Base-by-base conservation (phyloP, 768 basidiomycete genomes). In the Mycena amicta region DNA sequence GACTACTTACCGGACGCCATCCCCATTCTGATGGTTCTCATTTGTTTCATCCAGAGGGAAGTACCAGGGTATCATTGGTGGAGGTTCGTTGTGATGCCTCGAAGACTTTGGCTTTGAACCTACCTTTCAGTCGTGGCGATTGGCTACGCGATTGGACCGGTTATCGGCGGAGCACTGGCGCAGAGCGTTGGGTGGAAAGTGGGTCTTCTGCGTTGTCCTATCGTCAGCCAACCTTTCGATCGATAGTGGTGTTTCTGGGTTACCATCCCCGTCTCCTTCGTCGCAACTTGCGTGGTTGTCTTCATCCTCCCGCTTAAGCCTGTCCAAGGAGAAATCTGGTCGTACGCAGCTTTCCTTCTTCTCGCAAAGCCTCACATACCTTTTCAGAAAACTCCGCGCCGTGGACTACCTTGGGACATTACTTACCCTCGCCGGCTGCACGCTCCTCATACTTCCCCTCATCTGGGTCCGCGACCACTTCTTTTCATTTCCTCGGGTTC, bases 241-340 rank as follows among this genome's bases (percentile, higher is more conserved):
- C n/a, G n/a, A n/a, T 47, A 86, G 83, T 90, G 89, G 88, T 89
- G 87, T 67, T 89, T 89, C 69, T 90, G 88, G 84, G 77, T 90
- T 47, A 86, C 82, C 23, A 75, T 90, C 1, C 89, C 89, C 0
- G 66, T 87, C 2, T 83, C 87, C 0, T 69, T 81, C 13, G 65
- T 73, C 37, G 80, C 86, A 0, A 80, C 87, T 23, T 70, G 77
- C 20, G 80, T 86, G 16, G 83, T 90, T 3, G 64, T 81, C 18
- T 82, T 88, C 58, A 71, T 88, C 11, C 76, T 92, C 0, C 90
- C 90, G 0, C 74, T 90, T n/a, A 87, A 87, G 57, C 77, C 81
- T 2, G 88, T 91, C 5, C 74, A 78, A 13, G 90, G 90, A 1
- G 74, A 83, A 56, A 79, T 86, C 20, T 78, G 77, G 67, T 72